Conservation (phyloP, 2,329 filamentous ascomycete genomes). For the Alternaria sp. region DNA sequence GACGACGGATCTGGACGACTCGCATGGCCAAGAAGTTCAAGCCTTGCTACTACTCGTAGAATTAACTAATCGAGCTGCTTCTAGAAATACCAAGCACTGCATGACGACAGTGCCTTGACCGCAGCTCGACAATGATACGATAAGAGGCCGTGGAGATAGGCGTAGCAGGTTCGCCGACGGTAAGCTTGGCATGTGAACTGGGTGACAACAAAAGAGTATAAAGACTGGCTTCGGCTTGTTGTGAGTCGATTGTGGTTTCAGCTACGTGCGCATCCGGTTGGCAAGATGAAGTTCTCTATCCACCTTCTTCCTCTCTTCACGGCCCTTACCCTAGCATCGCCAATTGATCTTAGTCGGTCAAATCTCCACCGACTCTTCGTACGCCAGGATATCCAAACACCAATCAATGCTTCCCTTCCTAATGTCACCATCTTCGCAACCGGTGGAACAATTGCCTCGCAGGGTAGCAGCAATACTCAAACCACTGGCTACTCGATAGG, state of each 20-base stretch:
- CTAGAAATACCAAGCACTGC: constrained; percentile 11
- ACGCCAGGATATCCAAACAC: constrained; percentile 43
- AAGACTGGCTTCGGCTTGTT: background rate
- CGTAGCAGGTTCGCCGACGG: constrained; percentile 5
- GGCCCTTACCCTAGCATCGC: constrained; percentile 30
- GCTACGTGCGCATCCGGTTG: background rate
- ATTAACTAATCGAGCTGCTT: constrained; percentile 2
- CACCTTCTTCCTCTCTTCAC: constrained; percentile 34
- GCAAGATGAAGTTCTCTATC: constrained; percentile 34
- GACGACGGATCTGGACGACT: background rate
- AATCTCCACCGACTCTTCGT: constrained; percentile 33
- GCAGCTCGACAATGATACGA: constrained; percentile 14
- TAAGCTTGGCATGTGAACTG: constrained; percentile 3
- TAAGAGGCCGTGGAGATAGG: constrained; percentile 20
- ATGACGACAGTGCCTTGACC: constrained; percentile 8
- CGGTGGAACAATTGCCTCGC: constrained; percentile 68
- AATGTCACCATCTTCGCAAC: constrained; percentile 67
- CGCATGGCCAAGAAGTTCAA: constrained; percentile 8
- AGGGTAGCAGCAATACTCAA: constrained; percentile 58
- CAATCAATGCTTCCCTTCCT: constrained; percentile 59
- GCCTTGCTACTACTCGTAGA: constrained; percentile 7
- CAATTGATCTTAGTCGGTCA: constrained; percentile 28
- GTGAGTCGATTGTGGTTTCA: background rate
- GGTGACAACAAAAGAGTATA: constrained; percentile 1
- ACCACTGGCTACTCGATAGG: constrained; percentile 65